Conservation (phyloP, 2,329 filamentous ascomycete species). For the Calonectria ilicicola region DNA sequence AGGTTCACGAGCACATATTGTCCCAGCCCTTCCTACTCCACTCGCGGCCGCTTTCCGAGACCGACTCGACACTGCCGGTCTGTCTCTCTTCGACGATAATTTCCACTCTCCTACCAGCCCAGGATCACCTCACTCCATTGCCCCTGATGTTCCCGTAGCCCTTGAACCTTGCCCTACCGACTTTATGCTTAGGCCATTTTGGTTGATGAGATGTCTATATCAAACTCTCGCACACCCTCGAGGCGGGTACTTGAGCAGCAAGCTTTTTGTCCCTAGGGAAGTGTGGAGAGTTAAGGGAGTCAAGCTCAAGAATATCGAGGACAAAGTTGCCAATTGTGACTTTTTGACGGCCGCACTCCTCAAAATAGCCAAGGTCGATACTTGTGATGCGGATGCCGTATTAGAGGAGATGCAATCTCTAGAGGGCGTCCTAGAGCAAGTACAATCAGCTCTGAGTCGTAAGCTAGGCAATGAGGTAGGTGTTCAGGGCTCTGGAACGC, state of each 20-base stretch:
- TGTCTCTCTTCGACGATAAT: constrained; percentile 86
- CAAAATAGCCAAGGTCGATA: constrained; percentile 87
- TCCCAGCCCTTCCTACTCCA: constrained; percentile 77
- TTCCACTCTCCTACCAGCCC: constrained; percentile 77
- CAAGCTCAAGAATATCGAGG: constrained; percentile 90
- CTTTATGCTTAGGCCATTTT: constrained; percentile 91
- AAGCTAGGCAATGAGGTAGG: constrained; percentile 96
- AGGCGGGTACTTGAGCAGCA: constrained; percentile 91
- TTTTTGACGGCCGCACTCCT: constrained; percentile 88
- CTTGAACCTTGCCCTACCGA: constrained; percentile 94
- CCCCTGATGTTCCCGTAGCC: constrained; percentile 76
- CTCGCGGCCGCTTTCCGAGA: constrained; percentile 72
- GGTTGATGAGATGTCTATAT: constrained; percentile 95
- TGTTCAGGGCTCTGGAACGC: constrained; percentile 75
- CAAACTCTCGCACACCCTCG: constrained; percentile 92
- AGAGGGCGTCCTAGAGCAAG: constrained; percentile 87
- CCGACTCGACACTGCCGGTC: constrained; percentile 68
- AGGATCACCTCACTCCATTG: constrained; percentile 73
- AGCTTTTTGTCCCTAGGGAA: constrained; percentile 91
- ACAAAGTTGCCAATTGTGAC: constrained; percentile 94
- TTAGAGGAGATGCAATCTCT: constrained; percentile 94
- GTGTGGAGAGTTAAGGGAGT: constrained; percentile 95
- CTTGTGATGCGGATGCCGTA: constrained; percentile 89
- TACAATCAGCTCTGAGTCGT: constrained; percentile 80
- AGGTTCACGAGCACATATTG: constrained; percentile 58